Evolutionary conservation across 2,329 filamentous ascomycete species (phyloP), one percentile per base, ranked within the genome.

Genomic region (Endothia cerciana): DNA sequence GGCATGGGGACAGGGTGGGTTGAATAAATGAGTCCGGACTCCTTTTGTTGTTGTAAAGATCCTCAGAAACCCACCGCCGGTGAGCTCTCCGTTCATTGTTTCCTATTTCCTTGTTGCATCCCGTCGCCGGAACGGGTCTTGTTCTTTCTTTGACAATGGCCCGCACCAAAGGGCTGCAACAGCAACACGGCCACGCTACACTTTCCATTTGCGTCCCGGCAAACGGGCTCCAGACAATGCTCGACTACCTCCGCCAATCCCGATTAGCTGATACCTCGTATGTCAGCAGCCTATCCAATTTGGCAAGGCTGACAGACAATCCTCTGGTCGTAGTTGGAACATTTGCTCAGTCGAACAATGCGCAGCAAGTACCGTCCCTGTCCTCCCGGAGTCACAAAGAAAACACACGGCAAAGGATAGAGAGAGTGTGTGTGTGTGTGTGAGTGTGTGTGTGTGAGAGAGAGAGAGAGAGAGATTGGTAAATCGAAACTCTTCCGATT

Each of bases 71-170:
- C 47, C 40, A 43, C 30, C 47, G 28, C 55, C 19, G 28, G 56
- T 38, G 40, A 28, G 40, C 47, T 30, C 47, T n/a, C 43, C 22
- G 62, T 65, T 62, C 63, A 65, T 65, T 63, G 56, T 51, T 65
- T 55, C 6, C 10, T 36, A 10, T 36, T 36, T 60, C 40, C 40
- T 61, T 60, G 33, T 51, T 8, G 36, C 13, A 40, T 38, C 25
- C 55, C 47, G 40, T 40, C 58, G 40, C 65, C 65, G 65, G 65
- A 67, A 67, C 5, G 15, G 65, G 60, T 45, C 15, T 30, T 17
- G 17, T 36, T 28, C 15, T 63, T 36, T 63, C 33, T 53, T 60
- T 60, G 65, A 65, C 59, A 62, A 65, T 43, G 28, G 40, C 25
- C 30, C 36, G 55, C 19, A 41, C 33, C 53, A 25, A 59, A 45